These are phyloP conservation scores for Ogataea angusta DNA, from an alignment of 805 yeast genomes.

Conservation along the genomic window DNA sequence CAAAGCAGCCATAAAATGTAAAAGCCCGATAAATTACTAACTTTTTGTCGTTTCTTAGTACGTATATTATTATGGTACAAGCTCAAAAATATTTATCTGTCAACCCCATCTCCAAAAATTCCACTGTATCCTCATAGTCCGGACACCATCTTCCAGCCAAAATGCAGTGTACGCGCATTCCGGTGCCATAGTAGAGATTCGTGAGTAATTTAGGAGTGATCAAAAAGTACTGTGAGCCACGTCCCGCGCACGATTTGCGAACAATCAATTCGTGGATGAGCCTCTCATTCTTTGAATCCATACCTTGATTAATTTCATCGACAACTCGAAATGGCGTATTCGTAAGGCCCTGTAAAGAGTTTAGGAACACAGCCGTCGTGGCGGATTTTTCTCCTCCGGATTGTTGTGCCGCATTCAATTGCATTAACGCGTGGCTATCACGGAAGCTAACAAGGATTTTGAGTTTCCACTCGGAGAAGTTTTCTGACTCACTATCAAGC, in stretches of 20 bases:
- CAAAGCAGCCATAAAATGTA: slow-evolving; percentile 2
- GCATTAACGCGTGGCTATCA: slow-evolving; percentile 64
- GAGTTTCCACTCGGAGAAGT: slow-evolving; percentile 74
- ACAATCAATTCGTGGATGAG: slow-evolving; percentile 84
- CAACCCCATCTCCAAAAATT: slow-evolving; percentile 32
- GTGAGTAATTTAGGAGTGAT: slow-evolving; percentile 90
- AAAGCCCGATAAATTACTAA: neutral
- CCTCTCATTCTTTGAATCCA: slow-evolving; percentile 92
- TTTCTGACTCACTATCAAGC: slow-evolving; percentile 48
- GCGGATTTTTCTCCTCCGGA: slow-evolving; percentile 99
- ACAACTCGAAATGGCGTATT: slow-evolving; percentile 91
- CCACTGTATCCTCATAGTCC: slow-evolving; percentile 12
- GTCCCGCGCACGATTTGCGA: slow-evolving; percentile 64
- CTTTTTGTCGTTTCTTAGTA: neutral
- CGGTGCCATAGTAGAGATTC: slow-evolving; percentile 68
- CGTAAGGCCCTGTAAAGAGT: slow-evolving; percentile 86
- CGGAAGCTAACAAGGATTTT: slow-evolving; percentile 85
- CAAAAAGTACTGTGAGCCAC: slow-evolving; percentile 74
- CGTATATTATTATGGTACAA: neutral
- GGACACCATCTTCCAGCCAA: slow-evolving; percentile 47
- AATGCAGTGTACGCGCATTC: slow-evolving; percentile 85
- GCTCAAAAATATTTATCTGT: slow-evolving; percentile 21
- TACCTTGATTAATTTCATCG: slow-evolving; percentile 98
- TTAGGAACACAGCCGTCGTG: slow-evolving; percentile 84
- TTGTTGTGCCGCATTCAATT: slow-evolving; percentile 81